Percentiles rank a stretch among this genome's conserved stretches.
These are phyloP conservation scores for Aeschynomene evenia DNA, from an alignment of 306 rosid genomes.

Conservation along the genomic window DNA sequence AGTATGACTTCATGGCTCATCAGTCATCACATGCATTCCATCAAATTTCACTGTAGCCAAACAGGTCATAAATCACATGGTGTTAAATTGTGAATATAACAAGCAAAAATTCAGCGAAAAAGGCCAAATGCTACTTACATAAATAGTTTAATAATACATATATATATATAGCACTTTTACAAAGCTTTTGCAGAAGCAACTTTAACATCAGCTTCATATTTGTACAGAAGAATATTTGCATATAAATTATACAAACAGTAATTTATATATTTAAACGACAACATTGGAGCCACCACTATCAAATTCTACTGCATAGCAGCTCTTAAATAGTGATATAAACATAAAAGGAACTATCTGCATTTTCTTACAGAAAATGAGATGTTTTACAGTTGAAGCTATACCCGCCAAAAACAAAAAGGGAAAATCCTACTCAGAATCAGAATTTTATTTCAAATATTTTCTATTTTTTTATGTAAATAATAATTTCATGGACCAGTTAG, in stretches of 20 bases:
- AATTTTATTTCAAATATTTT: slow-evolving; percentile 35
- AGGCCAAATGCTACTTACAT: neutral
- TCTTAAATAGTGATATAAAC: slow-evolving; percentile 39
- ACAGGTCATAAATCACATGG: slow-evolving; percentile 24
- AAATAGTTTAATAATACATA: slow-evolving; percentile 22
- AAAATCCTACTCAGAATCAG: slow-evolving; percentile 32
- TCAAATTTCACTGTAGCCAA: slow-evolving; percentile 15
- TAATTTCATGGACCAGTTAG: slow-evolving; percentile 79
- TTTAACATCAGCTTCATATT: slow-evolving; percentile 45
- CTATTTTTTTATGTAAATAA: slow-evolving; percentile 14
- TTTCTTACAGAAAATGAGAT: slow-evolving; percentile 38
- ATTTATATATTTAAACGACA: slow-evolving; percentile 47
- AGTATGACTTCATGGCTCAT: slow-evolving; percentile 1
- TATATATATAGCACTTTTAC: slow-evolving; percentile 42
- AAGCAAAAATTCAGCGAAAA: neutral
- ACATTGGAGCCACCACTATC: slow-evolving; percentile 36
- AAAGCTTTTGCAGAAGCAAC: slow-evolving; percentile 34
- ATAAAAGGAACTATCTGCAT: slow-evolving; percentile 37
- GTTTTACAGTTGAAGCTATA: slow-evolving; percentile 33
- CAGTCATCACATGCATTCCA: slow-evolving; percentile 5
- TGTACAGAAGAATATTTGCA: slow-evolving; percentile 52
- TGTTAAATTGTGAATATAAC: neutral
- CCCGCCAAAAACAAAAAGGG: slow-evolving; percentile 31
- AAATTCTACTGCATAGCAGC: slow-evolving; percentile 37
- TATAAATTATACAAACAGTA: slow-evolving; percentile 43